Base-by-base conservation (phyloP, 768 basidiomycete genomes). In the Rhizopogon salebrosus region DNA sequence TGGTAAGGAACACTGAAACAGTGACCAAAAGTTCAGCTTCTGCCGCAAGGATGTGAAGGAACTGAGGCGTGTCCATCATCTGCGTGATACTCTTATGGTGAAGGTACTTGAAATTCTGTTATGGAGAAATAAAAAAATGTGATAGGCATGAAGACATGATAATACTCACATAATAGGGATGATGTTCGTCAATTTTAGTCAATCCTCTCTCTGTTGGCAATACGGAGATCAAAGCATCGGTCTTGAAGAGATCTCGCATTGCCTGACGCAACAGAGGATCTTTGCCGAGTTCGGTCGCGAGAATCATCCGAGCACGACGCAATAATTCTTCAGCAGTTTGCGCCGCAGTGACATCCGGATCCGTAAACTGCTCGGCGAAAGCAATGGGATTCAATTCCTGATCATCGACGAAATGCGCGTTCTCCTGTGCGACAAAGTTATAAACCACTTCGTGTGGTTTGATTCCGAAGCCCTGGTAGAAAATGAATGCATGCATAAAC, bases 91-190 rank as follows among this genome's bases (percentile, higher is more conserved):
- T 83, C 63, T 97, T 98, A 55, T 87, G 78, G 24, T 78, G 73
- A 26, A 98, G 78, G 71, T 98, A 98, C 76, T 98, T 98, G 80
- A 98, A 98, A 61, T 83, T 85, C 95, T 99, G 34, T 38, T 38
- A 42, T 31, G 38, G 1, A 29, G 38, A 42, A 1, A 11, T 49
- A 43, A 23, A 42, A 11, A 26, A 11, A 45, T 16, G 20, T 3
- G 31, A 31, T 46, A 18, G 31, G 29, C 6, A 31, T 16, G 4
- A 34, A 34, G 45, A 22, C 22, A 34, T 16, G 20, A 51, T 18
- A 26, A 40, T 26, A 75, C 87, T 52, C 65, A 89, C 88, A 56
- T 77, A 89, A 65, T 84, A 87, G 3, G 77, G 78, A 67, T 88
- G 82, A 52, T 82, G 78, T 57, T 89, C 85, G 54, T 85, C 83